Evolutionary conservation across 164 flowering plant genomes (phyloP).

Genomic region (Sedum album): DNA sequence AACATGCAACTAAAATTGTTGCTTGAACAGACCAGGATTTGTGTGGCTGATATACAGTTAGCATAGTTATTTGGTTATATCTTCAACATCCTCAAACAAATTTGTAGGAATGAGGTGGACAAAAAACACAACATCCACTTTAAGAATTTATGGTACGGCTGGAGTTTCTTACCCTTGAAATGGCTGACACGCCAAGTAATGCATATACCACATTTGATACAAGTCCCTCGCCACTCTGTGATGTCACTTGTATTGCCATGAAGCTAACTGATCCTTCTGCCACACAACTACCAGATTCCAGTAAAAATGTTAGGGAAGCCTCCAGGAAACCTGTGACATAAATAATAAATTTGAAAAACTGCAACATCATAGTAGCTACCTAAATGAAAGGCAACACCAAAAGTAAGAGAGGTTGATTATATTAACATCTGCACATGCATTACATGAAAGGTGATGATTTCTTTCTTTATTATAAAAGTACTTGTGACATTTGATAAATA

Average conservation of each 20-base stretch:
- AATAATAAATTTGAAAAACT: neutral
- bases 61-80: no score
- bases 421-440: neutral
- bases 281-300: conserved; percentile 36
- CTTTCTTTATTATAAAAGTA: neutral
- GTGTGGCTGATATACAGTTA: no score
- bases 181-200: conserved; percentile 92
- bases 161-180: conserved; percentile 73
- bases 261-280: conserved; percentile 54
- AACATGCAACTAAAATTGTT: neutral
- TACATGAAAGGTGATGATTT: neutral
- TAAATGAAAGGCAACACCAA: neutral
- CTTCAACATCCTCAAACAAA: no score
- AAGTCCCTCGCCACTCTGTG: conserved; percentile 80
- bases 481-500: no score
- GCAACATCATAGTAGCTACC: neutral
- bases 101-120: no score
- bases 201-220: conserved; percentile 87
- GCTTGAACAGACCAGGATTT: no score
- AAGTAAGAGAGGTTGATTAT: neutral
- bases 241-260: conserved; percentile 61
- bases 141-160: neutral
- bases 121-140: neutral
- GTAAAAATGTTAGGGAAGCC: conserved; percentile 43
- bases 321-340: conserved; percentile 69